Percentiles rank a stretch among this genome's conserved stretches.
These are phyloP conservation scores for Saccharomycopsis olivae DNA, from an alignment of 805 yeast genomes.

Conservation along the genomic window DNA sequence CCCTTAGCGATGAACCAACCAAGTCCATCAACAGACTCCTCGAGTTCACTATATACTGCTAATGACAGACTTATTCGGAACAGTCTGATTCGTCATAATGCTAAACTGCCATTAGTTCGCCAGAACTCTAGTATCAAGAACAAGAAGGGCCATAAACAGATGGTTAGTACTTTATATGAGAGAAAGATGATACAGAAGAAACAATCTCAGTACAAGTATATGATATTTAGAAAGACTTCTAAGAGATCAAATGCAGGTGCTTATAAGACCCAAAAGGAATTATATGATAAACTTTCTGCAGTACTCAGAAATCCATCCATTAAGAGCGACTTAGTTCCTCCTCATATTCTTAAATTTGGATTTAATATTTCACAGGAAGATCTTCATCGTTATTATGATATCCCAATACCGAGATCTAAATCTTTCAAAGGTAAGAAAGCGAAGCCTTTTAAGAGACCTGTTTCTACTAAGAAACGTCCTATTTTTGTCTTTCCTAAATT, in stretches of 20 bases:
- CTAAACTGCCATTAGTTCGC: neutral
- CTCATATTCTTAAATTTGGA: conserved; percentile 10
- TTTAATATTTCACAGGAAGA: conserved; percentile 9
- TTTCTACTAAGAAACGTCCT: conserved; percentile 8
- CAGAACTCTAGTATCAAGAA: too few species aligned
- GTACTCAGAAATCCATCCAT: conserved; percentile 2
- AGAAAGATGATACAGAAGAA: too few species aligned
- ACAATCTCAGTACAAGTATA: too few species aligned
- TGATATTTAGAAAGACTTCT: too few species aligned
- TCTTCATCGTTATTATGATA: conserved; percentile 10
- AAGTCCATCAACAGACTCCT: neutral
- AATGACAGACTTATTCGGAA: neutral
- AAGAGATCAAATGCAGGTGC: neutral
- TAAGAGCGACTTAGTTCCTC: conserved; percentile 7
- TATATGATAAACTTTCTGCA: neutral
- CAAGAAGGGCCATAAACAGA: too few species aligned
- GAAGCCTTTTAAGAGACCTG: conserved; percentile 2
- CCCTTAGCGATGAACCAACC: too few species aligned
- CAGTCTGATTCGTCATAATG: neutral
- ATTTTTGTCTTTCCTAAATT: conserved; percentile 8
- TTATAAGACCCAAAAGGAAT: neutral
- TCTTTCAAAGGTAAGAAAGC: neutral
- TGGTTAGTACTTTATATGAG: too few species aligned
- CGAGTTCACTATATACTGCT: conserved; percentile 5
- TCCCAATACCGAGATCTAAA: neutral